Conservation (phyloP, 345 rosid genomes). For the Capsella bursapastoris region DNA sequence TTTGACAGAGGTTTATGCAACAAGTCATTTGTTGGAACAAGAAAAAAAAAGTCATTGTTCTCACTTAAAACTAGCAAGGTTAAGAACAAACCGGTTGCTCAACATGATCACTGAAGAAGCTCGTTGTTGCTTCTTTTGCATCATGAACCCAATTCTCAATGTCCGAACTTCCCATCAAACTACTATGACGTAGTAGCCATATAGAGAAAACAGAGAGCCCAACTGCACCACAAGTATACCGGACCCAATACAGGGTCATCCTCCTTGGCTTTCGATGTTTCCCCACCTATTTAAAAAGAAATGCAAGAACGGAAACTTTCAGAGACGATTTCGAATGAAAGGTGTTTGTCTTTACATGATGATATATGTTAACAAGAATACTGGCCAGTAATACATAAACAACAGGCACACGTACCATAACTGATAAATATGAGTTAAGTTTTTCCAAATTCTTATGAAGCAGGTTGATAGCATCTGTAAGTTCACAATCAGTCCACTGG, state of each 20-base stretch:
- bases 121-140: constrained; percentile 70
- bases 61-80: constrained; percentile 31
- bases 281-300: constrained; percentile 55
- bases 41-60: constrained; percentile 4
- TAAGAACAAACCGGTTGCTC: constrained; percentile 81
- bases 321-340: background rate
- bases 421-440: constrained; percentile 67
- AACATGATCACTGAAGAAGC: constrained; percentile 84
- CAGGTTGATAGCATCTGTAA: constrained; percentile 66
- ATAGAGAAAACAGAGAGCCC: constrained; percentile 74
- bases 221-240: constrained; percentile 79
- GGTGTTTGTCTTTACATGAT: constrained; percentile 5
- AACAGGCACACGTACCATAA: constrained; percentile 53
- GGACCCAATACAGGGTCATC: constrained; percentile 74
- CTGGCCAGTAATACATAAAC: constrained; percentile 1
- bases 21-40: constrained; percentile 30
- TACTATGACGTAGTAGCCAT: constrained; percentile 88
- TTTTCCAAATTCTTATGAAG: constrained; percentile 68
- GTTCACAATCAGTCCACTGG: constrained; percentile 78
- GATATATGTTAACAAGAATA: constrained; percentile 12
- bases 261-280: constrained; percentile 79
- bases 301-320: constrained; percentile 7
- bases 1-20: constrained; percentile 11
- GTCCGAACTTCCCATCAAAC: constrained; percentile 90
- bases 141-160: constrained; percentile 88